A percentile compares a stretch with the other conserved stretches of the same genome.
phyloP scores from a whole-genome alignment of 176 grass and related monocot genomes.

The Bonia amplexicaulis region DNA sequence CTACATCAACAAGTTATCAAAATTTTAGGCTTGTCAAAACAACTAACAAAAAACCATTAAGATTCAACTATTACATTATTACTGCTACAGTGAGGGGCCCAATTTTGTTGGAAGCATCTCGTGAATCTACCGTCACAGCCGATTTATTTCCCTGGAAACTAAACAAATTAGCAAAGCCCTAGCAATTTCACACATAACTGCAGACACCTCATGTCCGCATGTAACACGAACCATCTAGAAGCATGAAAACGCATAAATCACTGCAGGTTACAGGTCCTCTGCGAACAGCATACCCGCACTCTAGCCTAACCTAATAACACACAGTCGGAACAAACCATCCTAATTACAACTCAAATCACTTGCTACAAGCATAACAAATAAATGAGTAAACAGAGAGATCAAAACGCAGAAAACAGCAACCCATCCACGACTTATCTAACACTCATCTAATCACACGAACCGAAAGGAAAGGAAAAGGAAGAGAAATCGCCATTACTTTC shows the following conservation, averaged over 20 bases:
- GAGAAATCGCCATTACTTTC: constrained; percentile 26
- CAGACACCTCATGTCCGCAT: not conserved
- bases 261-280: not conserved
- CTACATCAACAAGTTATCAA: not conserved
- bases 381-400: not conserved
- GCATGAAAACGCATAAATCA: not conserved
- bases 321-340: not conserved
- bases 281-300: not conserved
- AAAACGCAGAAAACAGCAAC: not conserved
- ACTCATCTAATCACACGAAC: not conserved
- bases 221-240: not conserved
- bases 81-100: not conserved
- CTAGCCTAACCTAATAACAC: not conserved
- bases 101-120: not conserved
- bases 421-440: not conserved
- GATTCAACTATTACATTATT: not conserved
- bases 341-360: not conserved
- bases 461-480: not conserved
- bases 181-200: not conserved
- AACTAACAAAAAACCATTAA: not conserved
- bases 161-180: not conserved
- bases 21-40: not conserved
- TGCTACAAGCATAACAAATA: not conserved
- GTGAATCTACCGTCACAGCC: too few relatives aligned
- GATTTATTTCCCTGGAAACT: not conserved